Conservation (phyloP, 2,329 filamentous ascomycete genomes). For the Claviceps cyperi region DNA sequence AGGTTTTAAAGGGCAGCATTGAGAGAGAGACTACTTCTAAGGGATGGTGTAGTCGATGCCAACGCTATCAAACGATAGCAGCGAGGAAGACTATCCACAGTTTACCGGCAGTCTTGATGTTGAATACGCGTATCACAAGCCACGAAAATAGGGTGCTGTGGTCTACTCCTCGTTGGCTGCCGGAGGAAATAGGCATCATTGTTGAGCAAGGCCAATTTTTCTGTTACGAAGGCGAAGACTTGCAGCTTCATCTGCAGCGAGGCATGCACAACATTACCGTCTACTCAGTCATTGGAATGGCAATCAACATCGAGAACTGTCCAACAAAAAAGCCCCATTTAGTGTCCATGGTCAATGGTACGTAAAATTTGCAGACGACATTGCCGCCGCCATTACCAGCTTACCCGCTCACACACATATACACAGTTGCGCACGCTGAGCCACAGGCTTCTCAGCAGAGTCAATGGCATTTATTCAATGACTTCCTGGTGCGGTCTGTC, state of each 20-base stretch:
- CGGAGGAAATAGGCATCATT: constrained; percentile 85
- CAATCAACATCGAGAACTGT: constrained; percentile 76
- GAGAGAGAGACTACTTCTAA: constrained; percentile 79
- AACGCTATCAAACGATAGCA: constrained; percentile 75
- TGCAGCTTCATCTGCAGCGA: constrained; percentile 65
- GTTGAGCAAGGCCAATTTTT: constrained; percentile 84
- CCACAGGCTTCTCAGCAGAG: constrained; percentile 42
- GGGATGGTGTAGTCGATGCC: constrained; percentile 87
- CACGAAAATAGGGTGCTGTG: constrained; percentile 68
- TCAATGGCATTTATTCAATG: constrained; percentile 94
- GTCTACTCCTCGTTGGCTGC: constrained; percentile 81
- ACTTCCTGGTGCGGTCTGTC: constrained; percentile 78
- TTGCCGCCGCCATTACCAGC: background rate
- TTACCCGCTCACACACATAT: constrained; percentile 1
- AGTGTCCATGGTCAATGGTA: constrained; percentile 80
- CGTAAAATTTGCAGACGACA: constrained; percentile 7
- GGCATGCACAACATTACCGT: constrained; percentile 71
- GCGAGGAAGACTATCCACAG: constrained; percentile 73
- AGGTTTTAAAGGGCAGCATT: constrained; percentile 82
- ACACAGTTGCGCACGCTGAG: constrained; percentile 50
- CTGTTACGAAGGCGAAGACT: constrained; percentile 85
- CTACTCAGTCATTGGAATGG: constrained; percentile 82
- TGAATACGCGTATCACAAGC: constrained; percentile 65
- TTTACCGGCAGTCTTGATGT: constrained; percentile 72
- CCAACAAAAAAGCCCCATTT: constrained; percentile 80